Percentiles rank a stretch among this genome's conserved stretches.
Evolutionary conservation across 1,139 yeast species (phyloP).

Genomic region (Candida sanyaensis): DNA sequence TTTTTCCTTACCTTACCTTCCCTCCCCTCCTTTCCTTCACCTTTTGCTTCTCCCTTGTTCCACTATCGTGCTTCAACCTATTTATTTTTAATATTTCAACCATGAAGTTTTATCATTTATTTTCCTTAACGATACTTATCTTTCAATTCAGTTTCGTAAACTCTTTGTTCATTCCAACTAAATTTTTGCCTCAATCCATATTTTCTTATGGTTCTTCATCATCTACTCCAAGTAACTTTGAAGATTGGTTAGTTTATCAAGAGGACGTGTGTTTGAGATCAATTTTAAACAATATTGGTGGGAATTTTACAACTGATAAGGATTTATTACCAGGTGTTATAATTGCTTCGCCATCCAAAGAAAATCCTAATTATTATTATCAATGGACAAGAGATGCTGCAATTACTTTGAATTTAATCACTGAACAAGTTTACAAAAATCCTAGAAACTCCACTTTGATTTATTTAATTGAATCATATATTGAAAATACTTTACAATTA

Average conservation of each 20-base stretch:
- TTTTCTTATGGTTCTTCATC: background rate
- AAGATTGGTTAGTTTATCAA: constrained; percentile 59
- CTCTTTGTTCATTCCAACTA: background rate
- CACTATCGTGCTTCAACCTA: too few species aligned
- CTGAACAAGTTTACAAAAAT: constrained; percentile 33
- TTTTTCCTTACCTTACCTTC: too few species aligned
- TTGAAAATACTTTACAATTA: constrained; percentile 55
- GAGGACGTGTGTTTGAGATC: constrained; percentile 49
- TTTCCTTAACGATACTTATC: background rate
- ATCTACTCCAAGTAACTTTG: constrained; percentile 27
- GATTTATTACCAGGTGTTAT: constrained; percentile 60
- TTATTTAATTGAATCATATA: constrained; percentile 55
- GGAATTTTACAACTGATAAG: constrained; percentile 20
- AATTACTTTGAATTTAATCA: constrained; percentile 68
- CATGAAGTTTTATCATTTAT: background rate
- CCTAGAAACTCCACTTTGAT: constrained; percentile 17
- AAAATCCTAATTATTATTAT: constrained; percentile 74
- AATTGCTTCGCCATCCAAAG: constrained; percentile 78
- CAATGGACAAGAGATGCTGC: constrained; percentile 96
- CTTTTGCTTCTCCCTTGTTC: too few species aligned
- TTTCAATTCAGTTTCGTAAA: background rate
- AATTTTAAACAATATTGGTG: constrained; percentile 64
- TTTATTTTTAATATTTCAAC: background rate
- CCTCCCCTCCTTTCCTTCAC: too few species aligned
- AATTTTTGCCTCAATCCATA: background rate